Percentiles rank a stretch among this genome's conserved stretches.
Conservation (phyloP, 2,329 filamentous ascomycete species). For the Colletotrichum endophyticum region DNA sequence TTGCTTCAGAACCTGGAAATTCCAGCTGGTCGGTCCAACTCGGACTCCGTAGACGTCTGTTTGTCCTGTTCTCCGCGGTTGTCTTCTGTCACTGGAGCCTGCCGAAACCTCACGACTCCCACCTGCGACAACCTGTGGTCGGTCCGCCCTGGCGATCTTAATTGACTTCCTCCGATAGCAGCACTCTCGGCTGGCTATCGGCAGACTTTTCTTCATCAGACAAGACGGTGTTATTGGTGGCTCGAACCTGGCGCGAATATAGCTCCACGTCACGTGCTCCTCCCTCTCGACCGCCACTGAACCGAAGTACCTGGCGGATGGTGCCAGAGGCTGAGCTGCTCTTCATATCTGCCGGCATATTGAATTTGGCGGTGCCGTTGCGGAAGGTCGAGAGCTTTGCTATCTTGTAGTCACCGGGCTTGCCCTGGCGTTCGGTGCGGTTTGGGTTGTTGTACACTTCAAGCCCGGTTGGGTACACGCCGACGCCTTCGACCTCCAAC, state of each 20-base stretch:
- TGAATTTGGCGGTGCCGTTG: conserved; percentile 62
- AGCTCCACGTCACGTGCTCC: conserved; percentile 40
- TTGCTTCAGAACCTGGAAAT: neutral
- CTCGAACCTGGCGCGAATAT: conserved; percentile 62
- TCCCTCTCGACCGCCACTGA: conserved; percentile 47
- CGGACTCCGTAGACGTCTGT: conserved; percentile 8
- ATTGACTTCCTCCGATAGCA: neutral
- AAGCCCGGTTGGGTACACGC: conserved; percentile 62
- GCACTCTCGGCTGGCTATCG: conserved; percentile 19
- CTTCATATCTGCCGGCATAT: conserved; percentile 48
- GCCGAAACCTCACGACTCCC: neutral
- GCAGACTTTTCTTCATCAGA: conserved; percentile 49
- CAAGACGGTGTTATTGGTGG: conserved; percentile 58
- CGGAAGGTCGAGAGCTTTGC: conserved; percentile 53
- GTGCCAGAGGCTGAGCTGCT: conserved; percentile 57
- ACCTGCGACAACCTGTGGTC: neutral
- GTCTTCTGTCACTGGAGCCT: neutral
- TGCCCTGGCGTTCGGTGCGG: conserved; percentile 9
- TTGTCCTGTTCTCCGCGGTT: neutral
- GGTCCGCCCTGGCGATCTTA: neutral
- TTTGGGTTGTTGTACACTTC: conserved; percentile 55
- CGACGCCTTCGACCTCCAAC: conserved; percentile 39
- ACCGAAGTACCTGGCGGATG: conserved; percentile 61
- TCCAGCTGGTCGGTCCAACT: conserved; percentile 5
- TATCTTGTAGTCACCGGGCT: conserved; percentile 20